Evolutionary conservation across 1,284 basidiomycete genomes (phyloP).

Genomic region (Ustilago xerochloae): DNA sequence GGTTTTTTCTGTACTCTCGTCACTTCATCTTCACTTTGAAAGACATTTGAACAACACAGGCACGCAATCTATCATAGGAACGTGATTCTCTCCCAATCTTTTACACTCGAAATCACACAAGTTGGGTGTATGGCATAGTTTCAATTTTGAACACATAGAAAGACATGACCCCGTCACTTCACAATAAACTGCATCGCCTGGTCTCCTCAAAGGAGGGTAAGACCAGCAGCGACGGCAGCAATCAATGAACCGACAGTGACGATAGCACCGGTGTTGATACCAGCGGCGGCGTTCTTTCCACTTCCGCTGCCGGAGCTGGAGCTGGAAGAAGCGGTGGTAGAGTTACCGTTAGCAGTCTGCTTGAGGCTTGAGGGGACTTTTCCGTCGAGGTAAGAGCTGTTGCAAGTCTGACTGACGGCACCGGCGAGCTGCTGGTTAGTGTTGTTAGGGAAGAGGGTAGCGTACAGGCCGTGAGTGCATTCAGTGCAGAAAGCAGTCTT

Average conservation of each 20-base stretch:
- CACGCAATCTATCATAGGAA: too few species aligned
- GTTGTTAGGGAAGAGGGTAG: conserved; percentile 29
- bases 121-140: neutral
- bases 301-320: neutral
- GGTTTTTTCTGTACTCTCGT: too few species aligned
- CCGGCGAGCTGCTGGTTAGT: conserved; percentile 17
- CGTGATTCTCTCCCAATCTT: too few species aligned
- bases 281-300: conserved; percentile 3
- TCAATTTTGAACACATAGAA: neutral
- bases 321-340: conserved; percentile 6
- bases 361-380: conserved; percentile 31
- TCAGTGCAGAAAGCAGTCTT: conserved; percentile 46
- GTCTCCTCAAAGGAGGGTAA: conserved; percentile 24
- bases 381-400: conserved; percentile 25
- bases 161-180: neutral
- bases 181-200: neutral
- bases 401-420: conserved; percentile 28
- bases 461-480: conserved; percentile 43
- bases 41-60: too few species aligned
- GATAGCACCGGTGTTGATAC: conserved; percentile 5
- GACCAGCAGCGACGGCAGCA: conserved; percentile 32
- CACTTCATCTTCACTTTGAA: too few species aligned
- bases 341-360: conserved; percentile 35
- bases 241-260: conserved; percentile 16
- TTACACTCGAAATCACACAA: neutral